These are phyloP conservation scores for Cyathus striatus DNA, from an alignment of 768 basidiomycete genomes.

Conservation along the genomic window DNA sequence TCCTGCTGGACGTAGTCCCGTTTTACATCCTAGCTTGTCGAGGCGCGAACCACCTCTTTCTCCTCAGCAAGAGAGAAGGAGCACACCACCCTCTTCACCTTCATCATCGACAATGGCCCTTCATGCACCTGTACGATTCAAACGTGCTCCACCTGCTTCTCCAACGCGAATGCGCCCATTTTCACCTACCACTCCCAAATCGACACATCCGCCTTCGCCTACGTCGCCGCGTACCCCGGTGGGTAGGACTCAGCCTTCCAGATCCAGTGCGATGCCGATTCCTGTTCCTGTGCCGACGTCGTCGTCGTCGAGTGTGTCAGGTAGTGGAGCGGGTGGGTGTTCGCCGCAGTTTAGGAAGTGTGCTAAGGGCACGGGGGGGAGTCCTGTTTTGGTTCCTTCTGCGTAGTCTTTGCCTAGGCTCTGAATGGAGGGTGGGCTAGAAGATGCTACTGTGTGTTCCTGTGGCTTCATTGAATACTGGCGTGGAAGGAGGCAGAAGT, in stretches of 20 bases:
- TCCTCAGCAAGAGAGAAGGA: background rate
- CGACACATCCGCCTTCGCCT: background rate
- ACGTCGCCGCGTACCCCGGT: background rate
- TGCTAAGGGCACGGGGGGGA: background rate
- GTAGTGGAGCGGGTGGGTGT: background rate
- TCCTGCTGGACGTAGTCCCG: no score
- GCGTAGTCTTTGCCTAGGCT: background rate
- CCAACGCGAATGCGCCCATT: background rate
- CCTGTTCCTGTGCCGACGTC: background rate
- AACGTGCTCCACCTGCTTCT: conserved; percentile 1
- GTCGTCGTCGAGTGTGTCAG: background rate
- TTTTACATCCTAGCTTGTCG: background rate
- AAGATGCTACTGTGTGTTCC: background rate
- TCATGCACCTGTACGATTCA: conserved; percentile 6
- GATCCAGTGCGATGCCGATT: background rate
- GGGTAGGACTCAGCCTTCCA: background rate
- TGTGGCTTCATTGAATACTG: background rate
- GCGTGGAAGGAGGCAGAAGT: background rate
- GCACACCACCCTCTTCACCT: background rate
- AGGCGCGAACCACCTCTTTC: background rate
- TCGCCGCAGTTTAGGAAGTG: background rate
- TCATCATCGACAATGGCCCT: conserved; percentile 1
- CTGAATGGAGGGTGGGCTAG: background rate
- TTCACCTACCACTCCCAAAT: background rate
- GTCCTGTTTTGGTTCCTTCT: background rate